Percentiles rank a stretch among this genome's conserved stretches.
phyloP scores from a whole-genome alignment of 345 rosid species.

The Camelina sativa region DNA sequence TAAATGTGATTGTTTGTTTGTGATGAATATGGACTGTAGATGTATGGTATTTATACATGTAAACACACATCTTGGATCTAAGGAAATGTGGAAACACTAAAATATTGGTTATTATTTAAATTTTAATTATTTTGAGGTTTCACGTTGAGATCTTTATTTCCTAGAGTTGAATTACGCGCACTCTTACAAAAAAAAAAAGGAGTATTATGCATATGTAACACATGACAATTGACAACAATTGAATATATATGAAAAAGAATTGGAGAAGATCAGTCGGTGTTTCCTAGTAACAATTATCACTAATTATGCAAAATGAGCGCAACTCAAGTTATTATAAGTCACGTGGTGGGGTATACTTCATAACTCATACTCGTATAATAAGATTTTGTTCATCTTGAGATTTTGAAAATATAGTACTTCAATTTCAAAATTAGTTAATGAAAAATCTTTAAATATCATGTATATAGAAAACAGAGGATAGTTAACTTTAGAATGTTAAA shows the following conservation, averaged over 20 bases:
- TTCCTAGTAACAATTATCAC: not conserved
- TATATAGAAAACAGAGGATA: not conserved
- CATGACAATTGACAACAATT: conserved; percentile 1
- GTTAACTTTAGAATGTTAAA: not conserved
- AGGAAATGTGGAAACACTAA: not conserved
- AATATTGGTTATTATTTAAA: not conserved
- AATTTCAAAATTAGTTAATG: not conserved
- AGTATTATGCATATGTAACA: not conserved
- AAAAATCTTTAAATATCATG: no score
- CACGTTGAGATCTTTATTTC: not conserved
- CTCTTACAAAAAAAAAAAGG: not conserved
- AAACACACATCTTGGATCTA: conserved; percentile 14
- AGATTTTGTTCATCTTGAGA: not conserved
- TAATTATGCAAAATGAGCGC: not conserved
- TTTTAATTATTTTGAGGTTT: no score
- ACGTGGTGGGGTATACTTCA: not conserved
- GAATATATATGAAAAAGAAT: not conserved
- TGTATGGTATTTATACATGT: conserved; percentile 4
- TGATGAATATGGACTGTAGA: conserved; percentile 14
- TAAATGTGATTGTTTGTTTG: not conserved
- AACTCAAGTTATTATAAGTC: not conserved
- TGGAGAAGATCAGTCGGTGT: not conserved
- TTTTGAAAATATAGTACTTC: not conserved
- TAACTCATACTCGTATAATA: not conserved
- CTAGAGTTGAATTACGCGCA: not conserved